Percentiles rank a stretch among this genome's conserved stretches.
These are phyloP conservation scores for Agaricus sinodeliciosus DNA, from an alignment of 768 basidiomycete species.

Conservation along the genomic window DNA sequence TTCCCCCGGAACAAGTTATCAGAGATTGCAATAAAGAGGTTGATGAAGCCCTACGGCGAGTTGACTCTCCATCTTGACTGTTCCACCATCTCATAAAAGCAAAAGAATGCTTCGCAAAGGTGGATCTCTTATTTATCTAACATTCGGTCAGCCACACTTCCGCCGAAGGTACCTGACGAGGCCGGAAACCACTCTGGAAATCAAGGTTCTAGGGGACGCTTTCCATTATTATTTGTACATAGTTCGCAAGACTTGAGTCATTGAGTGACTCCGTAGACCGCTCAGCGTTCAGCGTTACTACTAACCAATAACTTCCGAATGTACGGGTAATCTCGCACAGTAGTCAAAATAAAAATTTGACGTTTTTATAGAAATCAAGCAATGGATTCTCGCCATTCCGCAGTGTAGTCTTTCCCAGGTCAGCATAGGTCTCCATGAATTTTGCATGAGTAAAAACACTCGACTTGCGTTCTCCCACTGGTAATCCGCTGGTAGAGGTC, in stretches of 20 bases:
- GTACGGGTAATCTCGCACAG: not conserved
- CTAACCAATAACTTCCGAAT: not conserved
- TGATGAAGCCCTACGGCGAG: conserved; percentile 64
- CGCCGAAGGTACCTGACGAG: conserved; percentile 59
- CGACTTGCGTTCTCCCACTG: conserved; percentile 76
- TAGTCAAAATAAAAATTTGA: conserved; percentile 79
- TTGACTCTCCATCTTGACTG: not conserved
- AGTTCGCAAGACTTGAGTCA: conserved; percentile 33
- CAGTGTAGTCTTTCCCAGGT: conserved; percentile 62
- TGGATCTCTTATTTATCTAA: conserved; percentile 71
- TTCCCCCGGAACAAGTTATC: conserved; percentile 68
- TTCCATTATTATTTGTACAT: conserved; percentile 85
- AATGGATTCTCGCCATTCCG: conserved; percentile 85
- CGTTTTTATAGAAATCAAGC: conserved; percentile 87
- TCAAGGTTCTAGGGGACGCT: conserved; percentile 66
- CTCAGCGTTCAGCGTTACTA: not conserved
- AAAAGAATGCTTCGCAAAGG: conserved; percentile 55
- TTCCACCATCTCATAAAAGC: not conserved
- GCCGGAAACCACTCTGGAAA: conserved; percentile 52
- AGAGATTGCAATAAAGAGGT: conserved; percentile 72
- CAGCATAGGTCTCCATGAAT: conserved; percentile 83
- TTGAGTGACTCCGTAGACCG: not conserved
- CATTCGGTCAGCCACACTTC: conserved; percentile 89
- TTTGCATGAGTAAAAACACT: conserved; percentile 84
- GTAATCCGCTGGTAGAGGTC: conserved; percentile 65